phyloP scores from a whole-genome alignment of 2,329 filamentous ascomycete species.

The Alternaria hordeiaustralica region DNA sequence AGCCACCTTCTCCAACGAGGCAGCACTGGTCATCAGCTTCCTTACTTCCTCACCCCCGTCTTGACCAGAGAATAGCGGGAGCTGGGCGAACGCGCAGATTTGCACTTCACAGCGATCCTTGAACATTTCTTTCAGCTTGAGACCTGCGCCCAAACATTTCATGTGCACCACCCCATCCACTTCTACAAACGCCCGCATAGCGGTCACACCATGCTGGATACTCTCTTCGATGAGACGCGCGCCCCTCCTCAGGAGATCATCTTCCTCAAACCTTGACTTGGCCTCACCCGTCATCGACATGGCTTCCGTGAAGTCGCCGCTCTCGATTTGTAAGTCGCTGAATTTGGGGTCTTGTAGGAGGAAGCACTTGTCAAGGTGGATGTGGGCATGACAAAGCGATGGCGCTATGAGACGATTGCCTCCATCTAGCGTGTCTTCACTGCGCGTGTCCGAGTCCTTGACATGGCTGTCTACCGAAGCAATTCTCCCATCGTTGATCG shows the following conservation, averaged over 20 bases:
- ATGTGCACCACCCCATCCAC: constrained; percentile 67
- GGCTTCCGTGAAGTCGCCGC: constrained; percentile 71
- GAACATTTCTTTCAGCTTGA: constrained; percentile 64
- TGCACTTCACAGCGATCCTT: constrained; percentile 64
- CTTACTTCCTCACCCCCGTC: constrained; percentile 60
- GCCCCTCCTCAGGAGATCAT: constrained; percentile 70
- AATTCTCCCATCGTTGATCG: constrained; percentile 43
- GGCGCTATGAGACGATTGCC: constrained; percentile 56
- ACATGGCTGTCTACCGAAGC: constrained; percentile 43
- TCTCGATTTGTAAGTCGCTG: constrained; percentile 63
- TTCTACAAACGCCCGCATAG: constrained; percentile 75
- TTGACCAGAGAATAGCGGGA: constrained; percentile 67
- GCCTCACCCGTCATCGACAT: constrained; percentile 64
- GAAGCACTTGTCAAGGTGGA: constrained; percentile 74
- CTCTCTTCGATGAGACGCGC: constrained; percentile 71
- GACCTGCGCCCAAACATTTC: constrained; percentile 64
- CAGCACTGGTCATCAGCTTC: constrained; percentile 56
- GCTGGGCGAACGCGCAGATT: constrained; percentile 74
- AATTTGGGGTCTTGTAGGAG: constrained; percentile 66
- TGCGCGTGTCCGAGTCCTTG: not conserved
- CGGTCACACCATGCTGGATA: constrained; percentile 68
- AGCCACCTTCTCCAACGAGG: constrained; percentile 55
- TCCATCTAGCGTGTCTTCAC: constrained; percentile 50
- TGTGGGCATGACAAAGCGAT: constrained; percentile 72
- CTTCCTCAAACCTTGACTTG: constrained; percentile 66